phyloP scores from a whole-genome alignment of 768 basidiomycete species.

The Podaxis sp. region DNA sequence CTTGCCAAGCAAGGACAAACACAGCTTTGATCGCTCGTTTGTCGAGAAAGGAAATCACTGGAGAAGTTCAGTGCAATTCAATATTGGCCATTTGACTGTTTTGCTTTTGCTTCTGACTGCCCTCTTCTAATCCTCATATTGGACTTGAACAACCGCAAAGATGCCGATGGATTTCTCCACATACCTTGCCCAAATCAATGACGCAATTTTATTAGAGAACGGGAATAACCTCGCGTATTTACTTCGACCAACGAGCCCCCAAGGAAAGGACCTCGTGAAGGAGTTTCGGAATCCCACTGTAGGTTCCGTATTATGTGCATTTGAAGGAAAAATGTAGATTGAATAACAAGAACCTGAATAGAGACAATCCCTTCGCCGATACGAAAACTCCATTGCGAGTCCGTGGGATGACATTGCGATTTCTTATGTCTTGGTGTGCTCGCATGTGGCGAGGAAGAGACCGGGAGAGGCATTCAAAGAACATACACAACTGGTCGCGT shows the following conservation, averaged over 20 bases:
- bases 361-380: conserved; percentile 41
- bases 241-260: conserved; percentile 74
- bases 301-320: conserved; percentile 9
- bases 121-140: too few species aligned
- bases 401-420: conserved; percentile 90
- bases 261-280: conserved; percentile 74
- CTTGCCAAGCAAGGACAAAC: conserved; percentile 1
- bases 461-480: conserved; percentile 78
- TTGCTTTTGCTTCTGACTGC: too few species aligned
- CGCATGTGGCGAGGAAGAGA: conserved; percentile 66
- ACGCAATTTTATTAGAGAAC: conserved; percentile 60
- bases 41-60: background rate
- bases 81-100: background rate
- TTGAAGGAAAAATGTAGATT: background rate
- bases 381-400: conserved; percentile 61
- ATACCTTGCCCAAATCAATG: conserved; percentile 59
- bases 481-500: conserved; percentile 75
- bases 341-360: conserved; percentile 18
- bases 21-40: background rate
- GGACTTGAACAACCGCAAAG: background rate
- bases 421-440: conserved; percentile 76
- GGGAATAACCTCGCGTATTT: conserved; percentile 72
- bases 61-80: background rate
- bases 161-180: conserved; percentile 59
- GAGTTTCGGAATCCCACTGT: conserved; percentile 63